These are phyloP conservation scores for Begonia loranthoides DNA, from an alignment of 306 rosid species.

Conservation along the genomic window DNA sequence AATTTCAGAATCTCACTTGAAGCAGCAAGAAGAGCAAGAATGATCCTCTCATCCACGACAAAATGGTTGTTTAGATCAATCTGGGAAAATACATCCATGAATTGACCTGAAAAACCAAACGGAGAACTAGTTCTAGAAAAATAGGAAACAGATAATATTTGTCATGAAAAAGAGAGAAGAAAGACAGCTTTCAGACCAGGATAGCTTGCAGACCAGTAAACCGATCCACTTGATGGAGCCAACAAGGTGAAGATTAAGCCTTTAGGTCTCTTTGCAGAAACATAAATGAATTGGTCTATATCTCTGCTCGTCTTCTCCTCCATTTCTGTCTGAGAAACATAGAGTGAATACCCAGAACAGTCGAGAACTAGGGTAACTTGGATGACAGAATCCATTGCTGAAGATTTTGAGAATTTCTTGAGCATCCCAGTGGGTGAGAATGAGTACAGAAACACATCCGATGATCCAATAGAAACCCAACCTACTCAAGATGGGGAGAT, in stretches of 20 bases:
- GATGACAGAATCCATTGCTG: slow-evolving; percentile 24
- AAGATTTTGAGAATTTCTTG: slow-evolving; percentile 48
- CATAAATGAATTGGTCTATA: slow-evolving; percentile 28
- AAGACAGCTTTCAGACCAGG: slow-evolving; percentile 22
- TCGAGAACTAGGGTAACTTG: slow-evolving; percentile 57
- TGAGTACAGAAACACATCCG: slow-evolving; percentile 61
- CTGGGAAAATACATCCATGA: slow-evolving; percentile 23
- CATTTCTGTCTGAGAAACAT: slow-evolving; percentile 50
- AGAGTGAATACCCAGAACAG: slow-evolving; percentile 71
- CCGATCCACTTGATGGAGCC: slow-evolving; percentile 67
- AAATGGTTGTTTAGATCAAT: slow-evolving; percentile 45
- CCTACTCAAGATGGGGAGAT: slow-evolving; percentile 18
- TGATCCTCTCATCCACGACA: slow-evolving; percentile 46
- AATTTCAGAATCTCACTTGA: slow-evolving; percentile 71
- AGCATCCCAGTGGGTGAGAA: slow-evolving; percentile 60
- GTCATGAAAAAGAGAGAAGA: background rate
- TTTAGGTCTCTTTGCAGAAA: slow-evolving; percentile 49
- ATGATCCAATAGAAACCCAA: slow-evolving; percentile 67
- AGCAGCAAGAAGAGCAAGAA: slow-evolving; percentile 65
- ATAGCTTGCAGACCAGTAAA: slow-evolving; percentile 52
- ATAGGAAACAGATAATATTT: background rate
- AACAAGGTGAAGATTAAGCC: slow-evolving; percentile 35
- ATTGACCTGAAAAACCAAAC: slow-evolving; percentile 26
- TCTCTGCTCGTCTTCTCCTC: slow-evolving; percentile 48
- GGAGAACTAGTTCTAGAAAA: background rate